Evolutionary conservation across 1,139 yeast species (phyloP).

Genomic region (Arxiozyma bovina): DNA sequence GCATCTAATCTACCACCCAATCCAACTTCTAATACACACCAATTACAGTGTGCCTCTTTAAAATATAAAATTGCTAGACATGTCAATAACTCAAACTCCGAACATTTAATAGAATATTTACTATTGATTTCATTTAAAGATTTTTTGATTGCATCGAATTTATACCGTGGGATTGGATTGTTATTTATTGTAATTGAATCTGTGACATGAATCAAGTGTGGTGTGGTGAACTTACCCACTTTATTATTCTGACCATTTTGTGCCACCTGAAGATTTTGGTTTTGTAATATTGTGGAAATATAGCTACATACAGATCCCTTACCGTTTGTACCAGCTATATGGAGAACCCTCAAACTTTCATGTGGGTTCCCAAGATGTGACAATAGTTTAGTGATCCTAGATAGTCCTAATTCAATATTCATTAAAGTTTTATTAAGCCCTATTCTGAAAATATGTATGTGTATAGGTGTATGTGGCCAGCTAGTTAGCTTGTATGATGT

Average conservation of each 20-base stretch:
- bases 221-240: constrained; percentile 80
- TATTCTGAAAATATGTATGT: background rate
- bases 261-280: constrained; percentile 32
- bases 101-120: constrained; percentile 46
- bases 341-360: constrained; percentile 50
- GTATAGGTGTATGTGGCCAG: background rate
- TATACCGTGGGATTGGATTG: constrained; percentile 40
- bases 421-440: constrained; percentile 17
- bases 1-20: constrained; percentile 85
- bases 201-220: constrained; percentile 63
- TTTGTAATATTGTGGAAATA: constrained; percentile 43
- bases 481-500: background rate
- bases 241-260: constrained; percentile 15
- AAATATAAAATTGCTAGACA: constrained; percentile 78
- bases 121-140: constrained; percentile 31
- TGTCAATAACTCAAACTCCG: constrained; percentile 80
- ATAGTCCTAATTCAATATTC: constrained; percentile 59
- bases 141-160: constrained; percentile 41
- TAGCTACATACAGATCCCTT: constrained; percentile 87
- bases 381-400: constrained; percentile 51
- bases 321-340: constrained; percentile 91
- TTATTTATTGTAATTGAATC: constrained; percentile 70
- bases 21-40: constrained; percentile 84
- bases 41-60: constrained; percentile 45
- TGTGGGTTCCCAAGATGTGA: constrained; percentile 63